Percentiles rank a stretch among this genome's conserved stretches.
Evolutionary conservation across 2,329 filamentous ascomycete species (phyloP).

Genomic region (Tympanopsis confertula): DNA sequence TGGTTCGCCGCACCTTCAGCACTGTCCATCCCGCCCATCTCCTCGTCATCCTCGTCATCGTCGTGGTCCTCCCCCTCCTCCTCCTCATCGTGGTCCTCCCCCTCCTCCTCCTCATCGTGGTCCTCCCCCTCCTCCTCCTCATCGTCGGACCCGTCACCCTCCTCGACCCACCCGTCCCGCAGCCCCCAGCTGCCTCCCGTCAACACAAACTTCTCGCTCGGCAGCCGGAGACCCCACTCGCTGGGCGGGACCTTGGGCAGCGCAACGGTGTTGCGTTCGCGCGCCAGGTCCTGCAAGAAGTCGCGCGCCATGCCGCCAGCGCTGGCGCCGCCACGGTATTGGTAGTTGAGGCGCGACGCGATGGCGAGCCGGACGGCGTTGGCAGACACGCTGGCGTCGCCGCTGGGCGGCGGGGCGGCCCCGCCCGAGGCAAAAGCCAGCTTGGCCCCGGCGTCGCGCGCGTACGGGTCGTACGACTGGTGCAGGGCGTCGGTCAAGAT

Average conservation of each 20-base stretch:
- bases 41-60: conserved; percentile 31
- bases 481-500: conserved; percentile 63
- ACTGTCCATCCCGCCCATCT: conserved; percentile 6
- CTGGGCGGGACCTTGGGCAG: conserved; percentile 50
- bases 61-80: conserved; percentile 21
- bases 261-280: conserved; percentile 55
- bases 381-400: conserved; percentile 46
- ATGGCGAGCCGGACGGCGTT: conserved; percentile 66
- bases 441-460: conserved; percentile 39
- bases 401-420: conserved; percentile 30
- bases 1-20: conserved; percentile 8
- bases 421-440: conserved; percentile 37
- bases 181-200: conserved; percentile 56
- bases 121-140: conserved; percentile 28
- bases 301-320: conserved; percentile 33
- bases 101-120: conserved; percentile 20
- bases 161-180: conserved; percentile 43
- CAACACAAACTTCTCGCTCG: conserved; percentile 57
- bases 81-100: conserved; percentile 22
- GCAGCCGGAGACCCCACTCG: conserved; percentile 57
- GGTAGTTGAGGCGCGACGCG: conserved; percentile 52
- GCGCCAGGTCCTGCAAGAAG: conserved; percentile 64
- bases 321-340: conserved; percentile 46
- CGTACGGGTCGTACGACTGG: conserved; percentile 58
- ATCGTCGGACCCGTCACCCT: conserved; percentile 24